Conservation (phyloP, 2,329 filamentous ascomycete genomes). For the Blastomyces silverae region DNA sequence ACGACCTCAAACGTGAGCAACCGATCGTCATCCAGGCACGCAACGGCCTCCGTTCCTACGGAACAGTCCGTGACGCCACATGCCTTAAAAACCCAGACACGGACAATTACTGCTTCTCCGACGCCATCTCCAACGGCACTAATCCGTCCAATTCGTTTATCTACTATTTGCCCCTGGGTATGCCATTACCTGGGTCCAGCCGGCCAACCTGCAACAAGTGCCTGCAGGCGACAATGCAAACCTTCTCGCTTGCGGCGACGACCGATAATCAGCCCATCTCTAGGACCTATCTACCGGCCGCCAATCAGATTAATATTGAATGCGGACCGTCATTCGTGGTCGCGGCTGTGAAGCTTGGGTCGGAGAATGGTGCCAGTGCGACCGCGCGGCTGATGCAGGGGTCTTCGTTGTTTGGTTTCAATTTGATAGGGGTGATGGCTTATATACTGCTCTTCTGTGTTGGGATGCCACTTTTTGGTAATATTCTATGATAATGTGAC, state of each 20-base stretch:
- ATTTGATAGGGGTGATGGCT: slow-evolving; percentile 8
- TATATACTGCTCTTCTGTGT: slow-evolving; percentile 13
- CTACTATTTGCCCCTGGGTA: slow-evolving; percentile 79
- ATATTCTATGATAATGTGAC: slow-evolving; percentile 11
- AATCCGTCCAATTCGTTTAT: slow-evolving; percentile 67
- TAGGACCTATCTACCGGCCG: slow-evolving; percentile 63
- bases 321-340: slow-evolving; percentile 52
- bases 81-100: slow-evolving; percentile 65
- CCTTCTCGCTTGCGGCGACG: slow-evolving; percentile 64
- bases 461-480: slow-evolving; percentile 9
- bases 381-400: neutral
- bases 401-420: neutral
- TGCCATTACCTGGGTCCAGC: slow-evolving; percentile 58
- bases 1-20: slow-evolving; percentile 62
- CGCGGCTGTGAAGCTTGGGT: slow-evolving; percentile 3
- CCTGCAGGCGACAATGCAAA: slow-evolving; percentile 69
- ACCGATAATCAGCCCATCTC: slow-evolving; percentile 61
- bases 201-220: slow-evolving; percentile 71
- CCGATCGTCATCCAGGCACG: slow-evolving; percentile 67
- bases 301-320: slow-evolving; percentile 61
- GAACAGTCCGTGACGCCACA: slow-evolving; percentile 68
- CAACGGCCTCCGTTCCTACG: slow-evolving; percentile 67
- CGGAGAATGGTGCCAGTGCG: slow-evolving; percentile 4
- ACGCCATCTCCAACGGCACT: slow-evolving; percentile 69
- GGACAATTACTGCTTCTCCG: slow-evolving; percentile 68